Conservation (phyloP, 2,329 filamentous ascomycete species). For the Talaromyces sp. region DNA sequence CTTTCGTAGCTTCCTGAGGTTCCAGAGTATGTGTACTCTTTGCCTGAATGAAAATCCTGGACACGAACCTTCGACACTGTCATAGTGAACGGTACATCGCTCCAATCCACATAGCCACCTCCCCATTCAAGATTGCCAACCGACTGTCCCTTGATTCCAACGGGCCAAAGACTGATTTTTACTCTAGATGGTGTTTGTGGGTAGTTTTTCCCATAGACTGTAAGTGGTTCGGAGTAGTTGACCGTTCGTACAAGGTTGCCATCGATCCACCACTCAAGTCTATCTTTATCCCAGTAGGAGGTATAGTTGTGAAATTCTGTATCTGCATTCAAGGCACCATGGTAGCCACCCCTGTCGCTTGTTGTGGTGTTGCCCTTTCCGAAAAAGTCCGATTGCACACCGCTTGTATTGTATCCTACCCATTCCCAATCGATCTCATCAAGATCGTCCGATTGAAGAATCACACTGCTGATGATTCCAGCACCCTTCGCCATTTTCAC, state of each 20-base stretch:
- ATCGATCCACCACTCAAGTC: constrained; percentile 69
- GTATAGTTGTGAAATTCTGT: constrained; percentile 52
- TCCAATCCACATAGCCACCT: constrained; percentile 68
- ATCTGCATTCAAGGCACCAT: constrained; percentile 64
- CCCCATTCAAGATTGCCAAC: constrained; percentile 66
- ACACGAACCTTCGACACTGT: constrained; percentile 65
- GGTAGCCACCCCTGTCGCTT: constrained; percentile 82
- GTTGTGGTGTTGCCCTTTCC: constrained; percentile 78
- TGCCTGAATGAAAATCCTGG: constrained; percentile 61
- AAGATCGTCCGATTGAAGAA: constrained; percentile 79
- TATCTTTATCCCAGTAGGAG: constrained; percentile 68
- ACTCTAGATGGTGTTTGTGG: constrained; percentile 75
- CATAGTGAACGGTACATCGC: constrained; percentile 71
- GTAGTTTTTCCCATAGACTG: constrained; percentile 56
- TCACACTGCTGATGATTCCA: constrained; percentile 80
- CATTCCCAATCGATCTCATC: constrained; percentile 80
- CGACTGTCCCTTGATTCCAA: constrained; percentile 52
- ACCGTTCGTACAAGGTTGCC: constrained; percentile 63
- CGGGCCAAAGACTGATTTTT: constrained; percentile 70
- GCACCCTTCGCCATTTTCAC: constrained; percentile 76
- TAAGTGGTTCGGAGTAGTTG: constrained; percentile 59
- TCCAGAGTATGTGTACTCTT: constrained; percentile 69
- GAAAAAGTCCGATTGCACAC: constrained; percentile 86
- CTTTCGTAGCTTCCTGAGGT: constrained; percentile 64
- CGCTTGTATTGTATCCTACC: constrained; percentile 42